A percentile compares a stretch with the other conserved stretches of the same genome.
These are phyloP conservation scores for Pseudonectria buxi DNA, from an alignment of 2,329 filamentous ascomycete genomes.

Conservation along the genomic window DNA sequence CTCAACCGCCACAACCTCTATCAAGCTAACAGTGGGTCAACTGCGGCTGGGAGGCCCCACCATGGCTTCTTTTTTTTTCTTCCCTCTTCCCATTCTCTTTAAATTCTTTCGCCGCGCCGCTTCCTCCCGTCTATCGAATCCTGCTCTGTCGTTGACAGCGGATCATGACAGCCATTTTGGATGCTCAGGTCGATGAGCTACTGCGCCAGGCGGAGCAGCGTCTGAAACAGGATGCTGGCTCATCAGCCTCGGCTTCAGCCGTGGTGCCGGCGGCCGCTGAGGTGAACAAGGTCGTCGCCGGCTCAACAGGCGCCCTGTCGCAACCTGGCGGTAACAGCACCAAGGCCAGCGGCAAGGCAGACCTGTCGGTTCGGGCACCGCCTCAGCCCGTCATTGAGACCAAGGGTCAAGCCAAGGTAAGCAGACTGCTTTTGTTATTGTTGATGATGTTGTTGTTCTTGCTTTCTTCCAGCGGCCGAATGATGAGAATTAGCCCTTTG, in stretches of 20 bases:
- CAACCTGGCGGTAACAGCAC: slow-evolving; percentile 10
- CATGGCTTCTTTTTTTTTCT: slow-evolving; percentile 2
- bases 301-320: slow-evolving; percentile 9
- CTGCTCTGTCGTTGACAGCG: slow-evolving; percentile 15
- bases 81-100: slow-evolving; percentile 2
- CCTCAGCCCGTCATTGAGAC: slow-evolving; percentile 15
- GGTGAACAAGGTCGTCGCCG: slow-evolving; percentile 9
- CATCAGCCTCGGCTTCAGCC: slow-evolving; percentile 6
- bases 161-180: slow-evolving; percentile 25
- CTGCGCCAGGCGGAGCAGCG: slow-evolving; percentile 28
- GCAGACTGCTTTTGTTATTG: background rate
- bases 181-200: slow-evolving; percentile 26
- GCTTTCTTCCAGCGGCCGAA: slow-evolving; percentile 5
- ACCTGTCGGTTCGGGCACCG: slow-evolving; percentile 20
- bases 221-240: slow-evolving; percentile 18
- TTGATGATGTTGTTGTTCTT: no score
- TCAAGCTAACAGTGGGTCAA: background rate
- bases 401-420: slow-evolving; percentile 24
- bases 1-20: background rate
- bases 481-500: slow-evolving; percentile 37
- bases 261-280: slow-evolving; percentile 9
- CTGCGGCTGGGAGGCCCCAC: slow-evolving; percentile 4
- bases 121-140: slow-evolving; percentile 1
- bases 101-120: slow-evolving; percentile 2
- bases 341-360: slow-evolving; percentile 10